Conservation (phyloP, 805 yeast genomes). For the Kluyveromyces dobzhanskii region DNA sequence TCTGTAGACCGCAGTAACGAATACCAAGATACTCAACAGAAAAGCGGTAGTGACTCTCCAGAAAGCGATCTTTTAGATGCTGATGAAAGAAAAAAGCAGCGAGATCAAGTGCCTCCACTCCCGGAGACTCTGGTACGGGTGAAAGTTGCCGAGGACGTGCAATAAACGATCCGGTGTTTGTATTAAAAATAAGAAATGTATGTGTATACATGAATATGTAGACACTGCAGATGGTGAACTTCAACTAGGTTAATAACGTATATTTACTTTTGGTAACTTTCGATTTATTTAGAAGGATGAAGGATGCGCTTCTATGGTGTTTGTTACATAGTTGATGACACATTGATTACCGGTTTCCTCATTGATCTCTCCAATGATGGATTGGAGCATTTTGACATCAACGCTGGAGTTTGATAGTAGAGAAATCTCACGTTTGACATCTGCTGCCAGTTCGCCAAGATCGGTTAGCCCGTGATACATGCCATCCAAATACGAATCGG, state of each 20-base stretch:
- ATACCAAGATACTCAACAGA: slow-evolving; percentile 2
- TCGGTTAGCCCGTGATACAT: slow-evolving; percentile 10
- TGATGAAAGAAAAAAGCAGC: slow-evolving; percentile 11
- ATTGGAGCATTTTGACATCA: slow-evolving; percentile 26
- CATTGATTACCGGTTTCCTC: slow-evolving; percentile 28
- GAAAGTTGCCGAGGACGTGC: slow-evolving; percentile 35
- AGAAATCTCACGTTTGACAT: slow-evolving; percentile 24
- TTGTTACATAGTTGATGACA: slow-evolving; percentile 31
- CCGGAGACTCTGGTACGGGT: slow-evolving; percentile 64
- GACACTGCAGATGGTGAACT: too few relatives aligned
- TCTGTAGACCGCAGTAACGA: slow-evolving; percentile 30
- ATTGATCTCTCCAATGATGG: slow-evolving; percentile 32
- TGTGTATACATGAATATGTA: not conserved
- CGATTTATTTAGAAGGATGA: slow-evolving; percentile 8
- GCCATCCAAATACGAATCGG: slow-evolving; percentile 13
- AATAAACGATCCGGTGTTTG: slow-evolving; percentile 1
- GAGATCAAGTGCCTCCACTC: slow-evolving; percentile 34
- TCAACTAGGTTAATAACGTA: too few relatives aligned
- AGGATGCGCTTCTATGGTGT: slow-evolving; percentile 24
- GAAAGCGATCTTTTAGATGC: too few relatives aligned
- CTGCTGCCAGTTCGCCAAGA: slow-evolving; percentile 15
- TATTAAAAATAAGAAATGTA: too few relatives aligned
- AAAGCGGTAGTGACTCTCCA: slow-evolving; percentile 11
- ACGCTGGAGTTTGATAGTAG: slow-evolving; percentile 10
- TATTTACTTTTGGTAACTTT: too few relatives aligned